Percentiles rank a stretch among this genome's conserved stretches.
These are phyloP conservation scores for Daldinia grandis DNA, from an alignment of 495 filamentous ascomycete genomes.

Conservation along the genomic window DNA sequence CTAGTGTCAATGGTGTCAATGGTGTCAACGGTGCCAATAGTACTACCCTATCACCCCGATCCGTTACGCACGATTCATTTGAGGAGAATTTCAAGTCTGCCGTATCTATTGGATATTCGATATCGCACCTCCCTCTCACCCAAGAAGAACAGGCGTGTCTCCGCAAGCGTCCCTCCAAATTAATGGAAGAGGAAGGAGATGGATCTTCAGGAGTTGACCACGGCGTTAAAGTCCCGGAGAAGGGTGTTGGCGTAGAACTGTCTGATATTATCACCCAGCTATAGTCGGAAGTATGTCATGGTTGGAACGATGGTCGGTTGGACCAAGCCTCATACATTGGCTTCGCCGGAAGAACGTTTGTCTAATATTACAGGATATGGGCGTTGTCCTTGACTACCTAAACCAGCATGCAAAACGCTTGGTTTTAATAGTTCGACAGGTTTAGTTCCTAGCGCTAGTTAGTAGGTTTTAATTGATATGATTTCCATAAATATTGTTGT, in stretches of 20 bases:
- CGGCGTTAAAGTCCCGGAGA: conserved; percentile 67
- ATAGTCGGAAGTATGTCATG: conserved; percentile 14
- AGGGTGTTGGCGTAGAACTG: conserved; percentile 60
- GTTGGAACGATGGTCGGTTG: background rate
- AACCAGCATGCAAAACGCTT: background rate
- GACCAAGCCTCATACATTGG: background rate
- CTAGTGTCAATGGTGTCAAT: background rate
- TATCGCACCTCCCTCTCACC: conserved; percentile 29
- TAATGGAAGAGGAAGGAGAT: conserved; percentile 27
- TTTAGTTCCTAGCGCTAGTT: background rate
- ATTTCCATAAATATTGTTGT: background rate
- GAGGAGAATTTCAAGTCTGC: background rate
- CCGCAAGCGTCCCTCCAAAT: background rate
- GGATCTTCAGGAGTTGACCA: conserved; percentile 52
- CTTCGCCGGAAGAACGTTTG: background rate
- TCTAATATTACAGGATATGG: background rate
- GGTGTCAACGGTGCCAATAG: background rate
- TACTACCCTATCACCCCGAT: background rate
- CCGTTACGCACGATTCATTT: background rate
- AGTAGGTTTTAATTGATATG: background rate
- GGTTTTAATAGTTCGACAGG: background rate
- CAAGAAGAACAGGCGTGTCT: conserved; percentile 35
- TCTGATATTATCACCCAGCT: conserved; percentile 61
- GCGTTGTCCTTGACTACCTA: background rate
- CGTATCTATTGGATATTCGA: conserved; percentile 20